phyloP scores from a whole-genome alignment of 257 asterid species.

The Solanum pinnatisectum region DNA sequence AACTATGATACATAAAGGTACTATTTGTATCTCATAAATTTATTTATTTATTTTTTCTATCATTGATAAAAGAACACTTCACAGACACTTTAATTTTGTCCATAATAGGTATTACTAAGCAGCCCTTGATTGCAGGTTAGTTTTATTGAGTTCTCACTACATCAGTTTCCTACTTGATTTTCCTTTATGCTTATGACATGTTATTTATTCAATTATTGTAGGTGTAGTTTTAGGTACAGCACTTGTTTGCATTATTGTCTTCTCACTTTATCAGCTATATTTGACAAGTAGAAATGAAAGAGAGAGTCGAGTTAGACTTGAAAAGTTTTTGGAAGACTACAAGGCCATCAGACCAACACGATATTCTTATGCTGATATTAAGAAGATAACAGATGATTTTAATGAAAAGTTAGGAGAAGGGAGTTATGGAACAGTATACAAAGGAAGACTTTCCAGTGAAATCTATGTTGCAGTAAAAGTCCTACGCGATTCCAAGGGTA shows the following conservation, averaged over 20 bases:
- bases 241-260: background rate
- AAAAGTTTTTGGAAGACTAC: background rate
- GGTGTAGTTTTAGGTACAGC: background rate
- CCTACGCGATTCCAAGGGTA: background rate
- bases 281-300: background rate
- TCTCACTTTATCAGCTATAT: background rate
- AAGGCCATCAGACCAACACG: background rate
- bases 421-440: background rate
- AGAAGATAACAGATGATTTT: background rate
- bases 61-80: background rate
- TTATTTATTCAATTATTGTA: background rate
- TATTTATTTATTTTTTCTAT: background rate
- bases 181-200: background rate
- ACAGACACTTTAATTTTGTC: background rate
- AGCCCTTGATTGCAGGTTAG: background rate
- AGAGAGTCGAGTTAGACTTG: background rate
- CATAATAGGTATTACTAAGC: background rate
- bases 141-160: background rate
- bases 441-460: background rate
- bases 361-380: background rate
- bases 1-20: background rate
- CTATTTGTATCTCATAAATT: background rate
- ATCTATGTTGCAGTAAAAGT: background rate
- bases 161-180: background rate
- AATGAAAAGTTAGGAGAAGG: background rate